Base-by-base conservation (phyloP, 2,329 filamentous ascomycete genomes). In the Mollisiaceae sp. region DNA sequence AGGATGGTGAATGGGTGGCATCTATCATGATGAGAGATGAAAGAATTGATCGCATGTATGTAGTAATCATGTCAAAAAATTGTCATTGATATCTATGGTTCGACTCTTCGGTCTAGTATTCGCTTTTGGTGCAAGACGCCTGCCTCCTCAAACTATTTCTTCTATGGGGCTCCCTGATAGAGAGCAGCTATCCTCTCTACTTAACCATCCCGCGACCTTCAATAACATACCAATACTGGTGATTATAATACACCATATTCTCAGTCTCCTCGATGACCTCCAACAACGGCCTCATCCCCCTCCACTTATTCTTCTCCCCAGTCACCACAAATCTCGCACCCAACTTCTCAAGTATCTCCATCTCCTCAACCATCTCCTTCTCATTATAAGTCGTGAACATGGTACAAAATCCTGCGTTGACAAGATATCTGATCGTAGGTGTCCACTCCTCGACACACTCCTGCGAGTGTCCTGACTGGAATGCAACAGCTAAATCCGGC, bases 321-420 rank as follows among this genome's bases (percentile, higher is more conserved):
- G 62, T 39, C 8, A 61, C 60, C 18, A 70, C 1, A 20, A 69
- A 69, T 9, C 45, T 52, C 4, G 60, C 63, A 5, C 66, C 67
- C 3, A 64, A 18, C 8, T 36, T 39, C n/a, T 41, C 47, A 12
- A 70, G 54, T 4, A 64, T 45, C 27, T 56, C 55, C 11, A 52
- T 61, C 58, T 69, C 69, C 43, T 68, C 65, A 36, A 8, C 24
- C 69, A 70, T 65, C 59, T 71, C 67, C 9, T 59, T 60, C 32
- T 67, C 63, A 57, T 69, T 71, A 43, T 52, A 71, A 8, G 58
- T 60, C 18, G 70, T 72, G 22, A 70, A 70, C 24, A 72, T 8
- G 1, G 65, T 72, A 18, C 65, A 62, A 58, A 63, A 54, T 4
- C n/a, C 4, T 1, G 66, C 65, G 4, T 50, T 27, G 2, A 57